Evolutionary conservation across 2,329 filamentous ascomycete species (phyloP).

Genomic region (Xylariaceae sp.): DNA sequence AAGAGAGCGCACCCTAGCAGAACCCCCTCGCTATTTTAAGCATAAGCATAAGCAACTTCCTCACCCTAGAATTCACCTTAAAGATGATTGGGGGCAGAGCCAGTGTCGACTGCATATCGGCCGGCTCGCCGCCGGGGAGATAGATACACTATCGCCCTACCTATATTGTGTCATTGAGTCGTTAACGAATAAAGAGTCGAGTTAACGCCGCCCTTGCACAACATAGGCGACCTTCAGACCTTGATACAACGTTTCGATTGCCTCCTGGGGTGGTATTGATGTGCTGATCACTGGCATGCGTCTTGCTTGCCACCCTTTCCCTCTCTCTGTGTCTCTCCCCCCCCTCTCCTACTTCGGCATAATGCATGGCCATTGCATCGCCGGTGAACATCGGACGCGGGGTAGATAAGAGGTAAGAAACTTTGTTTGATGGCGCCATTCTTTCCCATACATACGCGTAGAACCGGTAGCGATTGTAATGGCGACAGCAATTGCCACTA

Average conservation of each 20-base stretch:
- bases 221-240: conserved; percentile 15
- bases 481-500: background rate
- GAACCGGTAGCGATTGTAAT: background rate
- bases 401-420: conserved; percentile 21
- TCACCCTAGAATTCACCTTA: too few species aligned
- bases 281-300: background rate
- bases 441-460: too few species aligned
- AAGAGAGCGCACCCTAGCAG: conserved; percentile 14
- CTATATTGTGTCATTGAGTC: conserved; percentile 2
- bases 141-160: conserved; percentile 2
- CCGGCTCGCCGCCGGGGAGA: conserved; percentile 20
- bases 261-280: too few species aligned
- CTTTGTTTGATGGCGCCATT: too few species aligned
- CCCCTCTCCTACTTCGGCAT: conserved; percentile 5
- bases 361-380: background rate
- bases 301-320: background rate
- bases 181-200: background rate
- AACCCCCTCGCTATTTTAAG: conserved; percentile 27
- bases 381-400: background rate
- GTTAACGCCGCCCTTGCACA: conserved; percentile 9
- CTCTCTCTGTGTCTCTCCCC: too few species aligned
- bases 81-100: too few species aligned
- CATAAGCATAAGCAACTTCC: too few species aligned
- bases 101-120: too few species aligned
- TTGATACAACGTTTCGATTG: conserved; percentile 18